A percentile compares a stretch with the other conserved stretches of the same genome.
Conservation (phyloP, 2,329 filamentous ascomycete genomes). For the Trichoderma citrinoviride region DNA sequence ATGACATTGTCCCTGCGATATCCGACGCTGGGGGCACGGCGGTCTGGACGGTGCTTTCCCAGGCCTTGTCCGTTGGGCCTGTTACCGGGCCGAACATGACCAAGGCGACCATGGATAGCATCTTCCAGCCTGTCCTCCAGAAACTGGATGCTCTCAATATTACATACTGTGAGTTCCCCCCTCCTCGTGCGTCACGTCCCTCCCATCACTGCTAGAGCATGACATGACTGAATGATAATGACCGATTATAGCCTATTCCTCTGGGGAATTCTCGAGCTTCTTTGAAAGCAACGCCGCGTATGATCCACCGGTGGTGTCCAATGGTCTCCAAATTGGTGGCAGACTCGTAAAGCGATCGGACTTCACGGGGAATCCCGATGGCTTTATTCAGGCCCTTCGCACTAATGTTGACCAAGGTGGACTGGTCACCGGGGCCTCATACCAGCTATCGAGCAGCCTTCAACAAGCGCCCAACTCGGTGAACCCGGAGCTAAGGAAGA, state of each 20-base stretch:
- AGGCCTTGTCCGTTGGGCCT: not conserved
- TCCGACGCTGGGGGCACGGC: not conserved
- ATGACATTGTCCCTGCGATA: not conserved
- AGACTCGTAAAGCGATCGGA: not conserved
- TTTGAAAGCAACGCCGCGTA: not conserved
- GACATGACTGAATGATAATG: not conserved
- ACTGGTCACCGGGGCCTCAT: too few relatives aligned
- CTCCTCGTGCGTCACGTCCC: rapidly evolving
- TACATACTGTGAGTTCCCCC: not conserved
- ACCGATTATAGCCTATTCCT: not conserved
- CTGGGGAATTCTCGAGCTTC: slow-evolving; percentile 5
- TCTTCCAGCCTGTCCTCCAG: too few relatives aligned
- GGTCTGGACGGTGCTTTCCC: not conserved
- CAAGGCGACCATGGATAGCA: not conserved
- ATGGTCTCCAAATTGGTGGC: slow-evolving; percentile 2
- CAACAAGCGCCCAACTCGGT: not conserved
- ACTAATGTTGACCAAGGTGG: too few relatives aligned
- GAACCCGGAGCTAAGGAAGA: not conserved
- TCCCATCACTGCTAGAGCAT: too few relatives aligned
- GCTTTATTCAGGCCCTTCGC: too few relatives aligned
- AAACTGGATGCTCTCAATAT: slow-evolving; percentile 1
- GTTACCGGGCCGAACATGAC: slow-evolving; percentile 1
- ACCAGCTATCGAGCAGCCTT: too few relatives aligned
- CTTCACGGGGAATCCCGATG: not conserved
- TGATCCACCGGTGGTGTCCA: slow-evolving; percentile 1